Percentiles rank a stretch among this genome's conserved stretches.
Evolutionary conservation across 2,329 filamentous ascomycete species (phyloP).

Genomic region (Beauveria sp.): DNA sequence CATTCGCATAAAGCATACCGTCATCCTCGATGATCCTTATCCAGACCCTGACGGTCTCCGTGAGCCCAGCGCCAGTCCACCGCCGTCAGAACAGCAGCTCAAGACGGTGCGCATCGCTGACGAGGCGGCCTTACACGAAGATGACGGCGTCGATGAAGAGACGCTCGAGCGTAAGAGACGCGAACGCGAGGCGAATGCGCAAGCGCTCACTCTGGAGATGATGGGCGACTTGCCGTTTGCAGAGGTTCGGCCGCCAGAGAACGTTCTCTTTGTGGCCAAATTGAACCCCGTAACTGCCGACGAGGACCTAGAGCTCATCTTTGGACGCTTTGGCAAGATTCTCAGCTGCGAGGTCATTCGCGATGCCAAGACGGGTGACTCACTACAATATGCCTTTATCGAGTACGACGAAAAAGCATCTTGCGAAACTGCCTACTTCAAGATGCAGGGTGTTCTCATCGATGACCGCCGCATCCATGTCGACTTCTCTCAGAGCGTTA

Average conservation of each 20-base stretch:
- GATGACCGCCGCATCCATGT: slow-evolving; percentile 97
- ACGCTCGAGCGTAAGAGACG: slow-evolving; percentile 71
- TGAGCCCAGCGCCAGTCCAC: slow-evolving; percentile 71
- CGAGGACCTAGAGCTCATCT: slow-evolving; percentile 90
- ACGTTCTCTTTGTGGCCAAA: slow-evolving; percentile 97
- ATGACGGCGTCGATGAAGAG: slow-evolving; percentile 66
- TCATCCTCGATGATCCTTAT: slow-evolving; percentile 87
- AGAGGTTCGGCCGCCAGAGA: slow-evolving; percentile 94
- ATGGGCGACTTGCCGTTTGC: slow-evolving; percentile 96
- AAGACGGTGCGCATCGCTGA: slow-evolving; percentile 88
- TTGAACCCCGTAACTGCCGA: slow-evolving; percentile 94
- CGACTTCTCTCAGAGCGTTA: slow-evolving; percentile 93
- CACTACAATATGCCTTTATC: slow-evolving; percentile 94
- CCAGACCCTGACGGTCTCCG: slow-evolving; percentile 70
- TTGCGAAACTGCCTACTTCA: slow-evolving; percentile 93
- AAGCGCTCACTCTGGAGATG: slow-evolving; percentile 93
- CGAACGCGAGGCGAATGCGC: slow-evolving; percentile 85
- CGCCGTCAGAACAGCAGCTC: slow-evolving; percentile 76
- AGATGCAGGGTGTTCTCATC: slow-evolving; percentile 96
- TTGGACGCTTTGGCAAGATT: slow-evolving; percentile 92
- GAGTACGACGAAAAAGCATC: slow-evolving; percentile 90
- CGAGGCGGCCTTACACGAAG: slow-evolving; percentile 71
- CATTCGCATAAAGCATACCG: slow-evolving; percentile 88
- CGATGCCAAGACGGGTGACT: slow-evolving; percentile 89
- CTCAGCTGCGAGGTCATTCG: slow-evolving; percentile 93